Evolutionary conservation across 176 grass and related monocot genomes (phyloP), one percentile per base, ranked within the genome.

Genomic region (Musa itinerans): DNA sequence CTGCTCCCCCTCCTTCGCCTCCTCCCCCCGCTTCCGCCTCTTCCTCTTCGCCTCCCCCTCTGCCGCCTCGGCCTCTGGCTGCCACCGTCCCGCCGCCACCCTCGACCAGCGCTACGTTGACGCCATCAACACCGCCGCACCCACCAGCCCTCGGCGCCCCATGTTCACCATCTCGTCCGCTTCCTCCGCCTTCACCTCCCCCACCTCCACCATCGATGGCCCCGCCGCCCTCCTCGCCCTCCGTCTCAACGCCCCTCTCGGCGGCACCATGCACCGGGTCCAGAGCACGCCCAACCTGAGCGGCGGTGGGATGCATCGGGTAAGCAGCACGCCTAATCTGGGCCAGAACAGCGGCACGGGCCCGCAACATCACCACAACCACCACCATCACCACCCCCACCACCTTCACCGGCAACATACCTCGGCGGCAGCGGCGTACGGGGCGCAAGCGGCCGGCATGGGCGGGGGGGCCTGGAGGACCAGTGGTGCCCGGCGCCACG

Each of bases 1-100:
- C 24, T 77, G n/a, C 13, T 65, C 59, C 59, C 75, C 48, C 48
- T 63, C 86, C 2, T 77, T 82, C 16, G 63, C 78, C 58, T 88
- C 84, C n/a, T 23, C 68, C 24, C 90, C 90, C 65, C 89, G 90
- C 74, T 97, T 97, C 86, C 64, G 77, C 68, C 90, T 88, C 62
- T 61, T 93, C 72, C 86, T 87, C 67, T 50, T 89, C 84, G 55
- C 74, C 10, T 67, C 51, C 12, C 7, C 50, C 50, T n/a, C 17
- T 8, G 26, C 66, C 11, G 1, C 12, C 2, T 19, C 53, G 52
- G 52, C 27, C 0, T 9, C 58, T 19, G 8, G 11, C 65, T 14
- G 11, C 65, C 14, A 15, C 24, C 65, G 25, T 50, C 14, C 78
- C 17, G 1, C 79, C 8, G 20, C 77, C 5, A 48, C 84, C 57